Evolutionary conservation across 2,329 filamentous ascomycete genomes (phyloP).

Genomic region (Endoconidiophora laricicola): DNA sequence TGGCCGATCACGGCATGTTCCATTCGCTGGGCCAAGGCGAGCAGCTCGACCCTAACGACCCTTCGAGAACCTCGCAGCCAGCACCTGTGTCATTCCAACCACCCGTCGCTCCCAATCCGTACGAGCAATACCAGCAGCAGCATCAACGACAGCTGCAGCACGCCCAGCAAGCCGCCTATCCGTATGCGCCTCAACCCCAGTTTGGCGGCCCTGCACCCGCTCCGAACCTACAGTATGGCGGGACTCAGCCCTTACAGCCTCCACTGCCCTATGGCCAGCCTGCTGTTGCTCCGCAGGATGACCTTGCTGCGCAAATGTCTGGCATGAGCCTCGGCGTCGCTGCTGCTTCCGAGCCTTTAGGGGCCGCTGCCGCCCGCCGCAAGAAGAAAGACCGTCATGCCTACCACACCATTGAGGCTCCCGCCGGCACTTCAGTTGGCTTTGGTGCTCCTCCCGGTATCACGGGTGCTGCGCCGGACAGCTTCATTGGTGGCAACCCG

Average conservation of each 20-base stretch:
- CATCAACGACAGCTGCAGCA: constrained; percentile 3
- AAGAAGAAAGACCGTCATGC: constrained; percentile 95
- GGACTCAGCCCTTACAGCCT: constrained; percentile 4
- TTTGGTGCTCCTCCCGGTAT: constrained; percentile 48
- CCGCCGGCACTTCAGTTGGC: constrained; percentile 44
- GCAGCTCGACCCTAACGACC: constrained; percentile 36
- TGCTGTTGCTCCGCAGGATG: constrained; percentile 20
- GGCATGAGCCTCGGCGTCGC: constrained; percentile 47
- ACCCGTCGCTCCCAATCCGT: constrained; percentile 35
- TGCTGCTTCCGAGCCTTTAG: constrained; percentile 16
- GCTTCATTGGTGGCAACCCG: constrained; percentile 6
- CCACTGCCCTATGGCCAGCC: constrained; percentile 2
- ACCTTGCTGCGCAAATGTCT: constrained; percentile 57
- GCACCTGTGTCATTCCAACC: constrained; percentile 39
- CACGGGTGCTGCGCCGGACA: constrained; percentile 19
- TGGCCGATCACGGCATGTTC: constrained; percentile 40
- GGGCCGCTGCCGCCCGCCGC: constrained; percentile 36
- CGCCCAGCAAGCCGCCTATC: constrained; percentile 1
- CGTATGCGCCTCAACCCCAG: not conserved
- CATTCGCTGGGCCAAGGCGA: constrained; percentile 40
- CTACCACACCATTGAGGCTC: constrained; percentile 67
- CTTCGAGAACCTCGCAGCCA: constrained; percentile 33
- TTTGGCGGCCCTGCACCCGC: constrained; percentile 10
- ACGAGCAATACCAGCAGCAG: constrained; percentile 25
- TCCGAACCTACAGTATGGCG: constrained; percentile 7